These are phyloP conservation scores for Tricholoma sp. DNA, from an alignment of 768 basidiomycete genomes.

Conservation along the genomic window DNA sequence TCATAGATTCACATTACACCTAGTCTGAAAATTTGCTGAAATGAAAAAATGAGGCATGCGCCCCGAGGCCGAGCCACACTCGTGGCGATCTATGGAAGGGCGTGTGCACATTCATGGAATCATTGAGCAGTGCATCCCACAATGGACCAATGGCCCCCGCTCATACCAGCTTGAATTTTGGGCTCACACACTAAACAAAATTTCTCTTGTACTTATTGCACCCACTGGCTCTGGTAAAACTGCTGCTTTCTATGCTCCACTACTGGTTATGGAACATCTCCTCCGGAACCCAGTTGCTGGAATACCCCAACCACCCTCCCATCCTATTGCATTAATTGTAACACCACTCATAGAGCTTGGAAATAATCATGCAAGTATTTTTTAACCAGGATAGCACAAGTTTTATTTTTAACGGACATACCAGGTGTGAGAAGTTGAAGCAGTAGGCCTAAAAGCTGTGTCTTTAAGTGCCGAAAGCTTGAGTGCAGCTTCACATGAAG, in stretches of 20 bases:
- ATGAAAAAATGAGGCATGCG: neutral
- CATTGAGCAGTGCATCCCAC: neutral
- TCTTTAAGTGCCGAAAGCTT: slow-evolving; percentile 16
- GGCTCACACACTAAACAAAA: slow-evolving; percentile 13
- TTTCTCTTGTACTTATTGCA: neutral
- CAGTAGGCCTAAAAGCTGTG: slow-evolving; percentile 14
- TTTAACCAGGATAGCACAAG: no score
- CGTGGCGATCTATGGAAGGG: neutral
- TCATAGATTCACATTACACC: neutral
- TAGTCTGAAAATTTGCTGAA: neutral
- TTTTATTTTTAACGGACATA: neutral
- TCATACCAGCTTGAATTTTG: slow-evolving; percentile 16
- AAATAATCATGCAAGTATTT: slow-evolving; percentile 15
- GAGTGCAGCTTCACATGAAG: slow-evolving; percentile 4
- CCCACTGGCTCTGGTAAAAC: slow-evolving; percentile 14
- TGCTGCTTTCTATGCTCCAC: neutral
- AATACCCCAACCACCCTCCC: slow-evolving; percentile 6
- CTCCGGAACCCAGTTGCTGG: neutral
- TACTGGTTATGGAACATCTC: neutral
- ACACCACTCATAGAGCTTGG: slow-evolving; percentile 21
- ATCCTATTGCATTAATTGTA: slow-evolving; percentile 16
- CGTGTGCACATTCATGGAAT: neutral
- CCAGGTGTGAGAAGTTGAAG: slow-evolving; percentile 15
- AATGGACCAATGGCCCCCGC: slow-evolving; percentile 14
- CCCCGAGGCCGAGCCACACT: neutral